Conservation (phyloP, 2,329 filamentous ascomycete genomes). For the Trichoderma breve region DNA sequence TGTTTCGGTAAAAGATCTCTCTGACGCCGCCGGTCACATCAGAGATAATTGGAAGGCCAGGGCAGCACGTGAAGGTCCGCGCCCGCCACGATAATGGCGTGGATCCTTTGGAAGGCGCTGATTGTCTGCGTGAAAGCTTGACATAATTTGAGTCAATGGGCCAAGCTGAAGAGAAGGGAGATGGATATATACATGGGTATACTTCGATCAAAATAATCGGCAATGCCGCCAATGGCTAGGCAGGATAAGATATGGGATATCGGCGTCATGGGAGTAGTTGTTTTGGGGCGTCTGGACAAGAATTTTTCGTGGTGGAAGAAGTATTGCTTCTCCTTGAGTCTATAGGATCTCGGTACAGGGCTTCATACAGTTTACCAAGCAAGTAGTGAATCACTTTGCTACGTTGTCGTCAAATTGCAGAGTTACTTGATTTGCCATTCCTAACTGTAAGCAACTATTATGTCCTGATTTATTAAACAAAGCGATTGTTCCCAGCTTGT, state of each 20-base stretch:
- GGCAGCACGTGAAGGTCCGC: conserved; percentile 33
- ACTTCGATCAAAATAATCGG: background rate
- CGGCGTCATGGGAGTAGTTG: conserved; percentile 1
- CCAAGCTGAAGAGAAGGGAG: background rate
- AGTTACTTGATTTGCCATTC: background rate
- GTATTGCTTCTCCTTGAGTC: background rate
- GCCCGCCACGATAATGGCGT: background rate
- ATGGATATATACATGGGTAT: background rate
- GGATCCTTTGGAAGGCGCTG: background rate
- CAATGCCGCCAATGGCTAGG: background rate
- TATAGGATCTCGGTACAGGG: background rate
- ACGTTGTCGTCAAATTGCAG: background rate
- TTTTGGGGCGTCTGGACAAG: conserved; percentile 14
- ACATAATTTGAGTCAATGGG: background rate
- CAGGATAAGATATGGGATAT: background rate
- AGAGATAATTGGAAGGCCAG: conserved; percentile 76
- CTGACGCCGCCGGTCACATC: conserved; percentile 67
- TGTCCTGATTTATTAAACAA: background rate
- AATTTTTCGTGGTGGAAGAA: background rate
- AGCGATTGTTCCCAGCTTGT: background rate
- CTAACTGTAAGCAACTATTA: background rate
- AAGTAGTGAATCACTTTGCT: background rate
- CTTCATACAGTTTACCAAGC: background rate
- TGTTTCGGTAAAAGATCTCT: conserved; percentile 78
- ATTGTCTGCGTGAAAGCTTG: background rate